Base-by-base conservation (phyloP, 2,329 filamentous ascomycete genomes). In the Mycosphaerella sp. region DNA sequence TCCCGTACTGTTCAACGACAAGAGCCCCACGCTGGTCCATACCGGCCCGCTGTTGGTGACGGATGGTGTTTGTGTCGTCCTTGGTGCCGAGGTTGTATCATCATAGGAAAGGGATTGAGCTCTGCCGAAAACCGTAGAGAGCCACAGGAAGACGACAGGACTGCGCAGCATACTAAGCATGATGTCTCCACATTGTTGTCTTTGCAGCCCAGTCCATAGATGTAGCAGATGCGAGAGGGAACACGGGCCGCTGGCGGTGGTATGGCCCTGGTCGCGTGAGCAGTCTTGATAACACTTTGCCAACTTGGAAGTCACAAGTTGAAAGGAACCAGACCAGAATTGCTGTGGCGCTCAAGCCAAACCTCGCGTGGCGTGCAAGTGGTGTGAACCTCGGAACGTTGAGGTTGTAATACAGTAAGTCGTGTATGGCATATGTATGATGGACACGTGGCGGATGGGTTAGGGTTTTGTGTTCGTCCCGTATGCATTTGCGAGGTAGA, bases 151-250 rank as follows among this genome's bases (percentile, higher is more conserved):
- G 40, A 62, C 42, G 44, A 55, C 36, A n/a, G 50, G 47, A 54
- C 50, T 39, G 52, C 61, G 60, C 44, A 64, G 48, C 56, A 59
- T 21, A 44, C 45, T 52, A 55, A 57, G 53, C 62, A 63, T 64
- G 48, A 50, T 58, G 52, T 54, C 50, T 53, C 56, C 51, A 57
- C 61, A 60, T 60, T 42, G 30, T n/a, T 32, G 39, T 54, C 35
- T 18, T 34, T 32, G 17, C 43, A 6, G 21, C 39, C 27, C 8
- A 37, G 36, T 48, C 48, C 45, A 54, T 52, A 16, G 30, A 43
- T 28, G 12, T 44, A 21, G 36, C n/a, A 36, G 13, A n/a, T 7
- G 6, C 32, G 35, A 27, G n/a, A 34, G n/a, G 37, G 21, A 13
- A 36, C 27, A 40, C 21, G 4, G 21, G 35, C 16, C 28, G 35